phyloP scores from a whole-genome alignment of 768 basidiomycete genomes.

The Podaxis pistillaris region DNA sequence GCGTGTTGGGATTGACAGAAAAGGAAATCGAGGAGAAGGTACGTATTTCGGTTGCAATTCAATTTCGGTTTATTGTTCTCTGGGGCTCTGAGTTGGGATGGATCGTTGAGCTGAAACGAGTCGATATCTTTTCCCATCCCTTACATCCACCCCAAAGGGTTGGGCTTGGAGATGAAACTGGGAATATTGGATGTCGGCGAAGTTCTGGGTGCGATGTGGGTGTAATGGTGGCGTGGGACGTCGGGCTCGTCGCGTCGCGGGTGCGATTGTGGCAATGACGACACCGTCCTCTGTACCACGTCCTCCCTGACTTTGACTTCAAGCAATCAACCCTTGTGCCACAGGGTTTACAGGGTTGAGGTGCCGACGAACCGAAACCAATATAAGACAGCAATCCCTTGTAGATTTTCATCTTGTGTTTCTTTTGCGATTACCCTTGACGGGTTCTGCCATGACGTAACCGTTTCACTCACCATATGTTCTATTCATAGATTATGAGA shows the following conservation, averaged over 20 bases:
- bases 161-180: background rate
- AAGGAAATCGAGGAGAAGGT: constrained; percentile 77
- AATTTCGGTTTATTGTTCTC: background rate
- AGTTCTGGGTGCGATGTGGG: background rate
- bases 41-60: constrained; percentile 18
- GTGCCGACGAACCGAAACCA: background rate
- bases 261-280: background rate
- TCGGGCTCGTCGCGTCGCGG: background rate
- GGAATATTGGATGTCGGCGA: background rate
- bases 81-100: background rate
- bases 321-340: background rate
- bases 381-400: background rate
- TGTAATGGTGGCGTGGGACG: background rate
- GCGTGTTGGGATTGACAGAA: constrained; percentile 51
- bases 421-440: background rate
- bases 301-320: too few species aligned
- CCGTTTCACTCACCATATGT: background rate
- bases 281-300: background rate
- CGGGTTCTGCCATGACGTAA: background rate
- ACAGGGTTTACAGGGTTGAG: background rate
- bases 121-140: background rate
- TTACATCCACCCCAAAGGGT: background rate
- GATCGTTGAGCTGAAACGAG: background rate
- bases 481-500: constrained; percentile 56
- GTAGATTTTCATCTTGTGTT: background rate